Evolutionary conservation across 805 yeast genomes (phyloP).

Genomic region (Ascoidea tarda): DNA sequence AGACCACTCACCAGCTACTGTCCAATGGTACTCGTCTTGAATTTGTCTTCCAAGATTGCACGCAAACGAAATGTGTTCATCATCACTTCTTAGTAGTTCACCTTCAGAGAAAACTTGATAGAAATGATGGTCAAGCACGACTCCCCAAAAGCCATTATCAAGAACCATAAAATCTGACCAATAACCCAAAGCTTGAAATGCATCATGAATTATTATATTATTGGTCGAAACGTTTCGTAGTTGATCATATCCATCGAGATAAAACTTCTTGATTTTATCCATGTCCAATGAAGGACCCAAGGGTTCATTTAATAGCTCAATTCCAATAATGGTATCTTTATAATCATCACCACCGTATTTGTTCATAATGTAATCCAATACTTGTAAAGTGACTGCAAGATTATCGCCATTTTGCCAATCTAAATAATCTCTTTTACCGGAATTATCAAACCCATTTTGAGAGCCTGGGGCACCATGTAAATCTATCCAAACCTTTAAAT

Average conservation of each 20-base stretch:
- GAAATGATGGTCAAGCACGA: conserved; percentile 78
- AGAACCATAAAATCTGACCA: conserved; percentile 46
- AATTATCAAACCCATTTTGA: conserved; percentile 92
- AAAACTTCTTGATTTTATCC: conserved; percentile 42
- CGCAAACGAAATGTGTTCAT: conserved; percentile 42
- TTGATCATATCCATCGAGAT: conserved; percentile 43
- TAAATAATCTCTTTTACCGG: conserved; percentile 60
- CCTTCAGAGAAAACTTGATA: conserved; percentile 69
- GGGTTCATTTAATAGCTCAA: conserved; percentile 85
- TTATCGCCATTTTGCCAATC: conserved; percentile 45
- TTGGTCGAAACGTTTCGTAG: conserved; percentile 39
- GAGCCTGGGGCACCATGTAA: conserved; percentile 96
- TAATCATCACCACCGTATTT: conserved; percentile 52
- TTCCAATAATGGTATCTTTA: conserved; percentile 64
- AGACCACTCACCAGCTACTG: conserved; percentile 76
- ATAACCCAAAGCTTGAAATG: conserved; percentile 45
- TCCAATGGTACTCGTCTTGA: conserved; percentile 48
- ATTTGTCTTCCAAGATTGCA: conserved; percentile 34
- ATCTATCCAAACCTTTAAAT: conserved; percentile 77
- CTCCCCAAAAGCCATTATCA: conserved; percentile 35
- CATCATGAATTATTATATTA: conserved; percentile 69
- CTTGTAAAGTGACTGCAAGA: conserved; percentile 37
- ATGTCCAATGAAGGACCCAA: conserved; percentile 56
- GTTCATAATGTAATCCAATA: conserved; percentile 36
- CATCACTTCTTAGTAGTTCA: conserved; percentile 43